Percentiles rank a stretch among this genome's conserved stretches.
These are phyloP conservation scores for Vitis cinerea DNA, from an alignment of 164 flowering plant species.

Conservation along the genomic window DNA sequence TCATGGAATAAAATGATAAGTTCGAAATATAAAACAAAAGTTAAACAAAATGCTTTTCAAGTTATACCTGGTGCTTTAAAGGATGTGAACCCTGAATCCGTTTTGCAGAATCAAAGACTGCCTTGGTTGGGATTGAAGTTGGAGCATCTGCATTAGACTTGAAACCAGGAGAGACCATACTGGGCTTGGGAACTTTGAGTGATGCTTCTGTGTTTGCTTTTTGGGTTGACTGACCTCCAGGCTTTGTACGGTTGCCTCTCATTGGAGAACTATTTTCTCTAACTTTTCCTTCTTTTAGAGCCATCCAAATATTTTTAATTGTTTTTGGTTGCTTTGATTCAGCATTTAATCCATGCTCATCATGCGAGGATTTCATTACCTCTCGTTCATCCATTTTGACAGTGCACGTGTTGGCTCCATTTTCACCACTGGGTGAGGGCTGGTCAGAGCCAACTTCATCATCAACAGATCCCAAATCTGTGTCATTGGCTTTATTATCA, in stretches of 20 bases:
- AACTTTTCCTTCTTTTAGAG: constrained; percentile 77
- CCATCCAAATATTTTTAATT: constrained; percentile 64
- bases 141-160: constrained; percentile 54
- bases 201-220: constrained; percentile 53
- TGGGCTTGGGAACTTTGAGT: constrained; percentile 54
- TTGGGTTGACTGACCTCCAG: constrained; percentile 35
- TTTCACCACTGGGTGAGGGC: constrained; percentile 29
- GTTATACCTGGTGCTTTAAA: constrained; percentile 71
- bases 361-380: constrained; percentile 26
- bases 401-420: constrained; percentile 12
- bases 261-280: constrained; percentile 88
- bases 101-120: constrained; percentile 44
- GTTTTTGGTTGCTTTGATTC: constrained; percentile 70
- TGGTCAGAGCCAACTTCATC: constrained; percentile 48
- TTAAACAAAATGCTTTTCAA: not conserved
- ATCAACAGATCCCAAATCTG: constrained; percentile 43
- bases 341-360: constrained; percentile 32
- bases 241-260: constrained; percentile 61
- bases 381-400: constrained; percentile 38
- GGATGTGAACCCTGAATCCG: constrained; percentile 44
- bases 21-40: not conserved
- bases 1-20: not conserved
- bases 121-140: constrained; percentile 34
- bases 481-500: constrained; percentile 49
- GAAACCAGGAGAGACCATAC: constrained; percentile 29